Percentiles rank a stretch among this genome's conserved stretches.
phyloP scores from a whole-genome alignment of 2,329 filamentous ascomycete genomes.

The Phialophora expanda region DNA sequence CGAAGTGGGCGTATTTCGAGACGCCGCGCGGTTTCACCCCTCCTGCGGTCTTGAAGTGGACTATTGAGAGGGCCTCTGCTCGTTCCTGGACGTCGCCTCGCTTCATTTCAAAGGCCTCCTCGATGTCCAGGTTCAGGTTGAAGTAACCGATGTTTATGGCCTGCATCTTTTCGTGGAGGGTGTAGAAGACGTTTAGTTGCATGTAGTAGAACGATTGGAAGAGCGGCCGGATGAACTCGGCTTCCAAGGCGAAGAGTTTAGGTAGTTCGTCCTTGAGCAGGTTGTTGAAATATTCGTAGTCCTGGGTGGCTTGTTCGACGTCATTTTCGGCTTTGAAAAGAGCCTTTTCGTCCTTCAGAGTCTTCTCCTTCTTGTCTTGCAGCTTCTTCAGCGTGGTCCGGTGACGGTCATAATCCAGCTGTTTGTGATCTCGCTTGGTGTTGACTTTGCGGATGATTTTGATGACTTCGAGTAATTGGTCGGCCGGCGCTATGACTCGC shows the following conservation, averaged over 20 bases:
- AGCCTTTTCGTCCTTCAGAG: constrained; percentile 94
- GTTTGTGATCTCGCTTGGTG: constrained; percentile 93
- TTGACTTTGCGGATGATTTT: constrained; percentile 91
- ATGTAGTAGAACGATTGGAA: constrained; percentile 99
- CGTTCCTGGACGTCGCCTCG: constrained; percentile 86
- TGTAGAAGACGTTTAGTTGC: constrained; percentile 99
- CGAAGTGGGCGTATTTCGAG: constrained; percentile 31
- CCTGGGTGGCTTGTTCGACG: constrained; percentile 86
- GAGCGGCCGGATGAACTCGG: constrained; percentile 92
- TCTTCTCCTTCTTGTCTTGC: constrained; percentile 97
- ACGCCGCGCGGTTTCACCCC: constrained; percentile 49
- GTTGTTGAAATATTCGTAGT: constrained; percentile 98
- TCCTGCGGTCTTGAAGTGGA: constrained; percentile 89
- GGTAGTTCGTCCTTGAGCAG: constrained; percentile 94
- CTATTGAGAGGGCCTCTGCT: constrained; percentile 82
- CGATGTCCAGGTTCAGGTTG: constrained; percentile 85
- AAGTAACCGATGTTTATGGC: constrained; percentile 97
- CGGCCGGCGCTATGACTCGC: constrained; percentile 86
- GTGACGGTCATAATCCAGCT: constrained; percentile 93
- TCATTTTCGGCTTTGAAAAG: constrained; percentile 95
- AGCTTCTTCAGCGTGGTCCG: constrained; percentile 85
- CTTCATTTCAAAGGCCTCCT: constrained; percentile 88
- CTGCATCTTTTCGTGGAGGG: constrained; percentile 97
- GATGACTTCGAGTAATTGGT: constrained; percentile 91
- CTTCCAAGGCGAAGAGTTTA: constrained; percentile 85